These are phyloP conservation scores for Ogataea kodamae DNA, from an alignment of 805 yeast genomes.

Conservation along the genomic window DNA sequence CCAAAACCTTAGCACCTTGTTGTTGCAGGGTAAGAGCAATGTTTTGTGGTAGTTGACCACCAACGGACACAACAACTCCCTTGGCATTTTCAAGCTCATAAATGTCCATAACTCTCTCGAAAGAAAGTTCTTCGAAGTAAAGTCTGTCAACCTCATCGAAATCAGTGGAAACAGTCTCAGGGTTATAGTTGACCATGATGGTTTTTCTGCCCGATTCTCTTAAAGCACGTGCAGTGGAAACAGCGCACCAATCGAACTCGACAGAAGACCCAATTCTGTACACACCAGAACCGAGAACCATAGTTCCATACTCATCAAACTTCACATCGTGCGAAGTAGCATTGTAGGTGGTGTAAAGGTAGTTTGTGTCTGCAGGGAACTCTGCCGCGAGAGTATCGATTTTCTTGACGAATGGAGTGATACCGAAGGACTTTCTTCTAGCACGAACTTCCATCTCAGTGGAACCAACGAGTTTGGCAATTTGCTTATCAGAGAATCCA, in stretches of 20 bases:
- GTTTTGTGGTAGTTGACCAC: slow-evolving; percentile 98
- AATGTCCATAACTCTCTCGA: slow-evolving; percentile 92
- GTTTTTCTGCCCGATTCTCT: slow-evolving; percentile 85
- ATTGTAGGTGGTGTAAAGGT: slow-evolving; percentile 90
- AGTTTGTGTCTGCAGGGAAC: slow-evolving; percentile 95
- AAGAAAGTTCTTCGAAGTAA: slow-evolving; percentile 90
- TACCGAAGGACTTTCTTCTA: slow-evolving; percentile 86
- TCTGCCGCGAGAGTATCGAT: slow-evolving; percentile 99
- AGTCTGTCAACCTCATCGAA: slow-evolving; percentile 97
- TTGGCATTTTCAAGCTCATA: slow-evolving; percentile 85
- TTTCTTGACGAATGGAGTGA: slow-evolving; percentile 90
- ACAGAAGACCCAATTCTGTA: slow-evolving; percentile 98
- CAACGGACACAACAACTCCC: slow-evolving; percentile 96
- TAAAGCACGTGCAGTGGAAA: slow-evolving; percentile 89
- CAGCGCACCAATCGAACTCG: slow-evolving; percentile 99
- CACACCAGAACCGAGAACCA: slow-evolving; percentile 98
- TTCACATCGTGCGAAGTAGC: slow-evolving; percentile 82
- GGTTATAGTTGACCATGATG: slow-evolving; percentile 95
- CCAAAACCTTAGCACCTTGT: slow-evolving; percentile 90
- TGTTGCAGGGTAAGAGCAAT: slow-evolving; percentile 90
- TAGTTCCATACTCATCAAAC: slow-evolving; percentile 87
- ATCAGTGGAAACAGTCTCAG: slow-evolving; percentile 97
- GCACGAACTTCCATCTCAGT: slow-evolving; percentile 93
- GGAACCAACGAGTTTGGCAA: slow-evolving; percentile 82
- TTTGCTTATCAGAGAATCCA: slow-evolving; percentile 95